phyloP scores from a whole-genome alignment of 1,284 basidiomycete species.

The Apiotrichum mycotoxinovorans region DNA sequence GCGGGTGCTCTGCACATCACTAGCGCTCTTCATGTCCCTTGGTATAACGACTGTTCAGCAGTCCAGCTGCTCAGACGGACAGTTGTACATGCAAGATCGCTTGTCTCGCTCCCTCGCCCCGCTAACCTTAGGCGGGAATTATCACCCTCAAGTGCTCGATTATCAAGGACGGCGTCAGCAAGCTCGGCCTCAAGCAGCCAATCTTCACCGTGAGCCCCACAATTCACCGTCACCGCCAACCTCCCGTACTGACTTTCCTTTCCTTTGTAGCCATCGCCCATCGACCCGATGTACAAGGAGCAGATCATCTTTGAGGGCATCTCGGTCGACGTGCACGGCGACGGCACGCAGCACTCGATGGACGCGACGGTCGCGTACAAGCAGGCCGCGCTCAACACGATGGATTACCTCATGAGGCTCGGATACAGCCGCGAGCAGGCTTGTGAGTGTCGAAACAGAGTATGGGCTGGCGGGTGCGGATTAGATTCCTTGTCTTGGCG shows the following conservation, averaged over 20 bases:
- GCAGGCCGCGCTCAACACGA: conserved; percentile 70
- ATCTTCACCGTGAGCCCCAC: conserved; percentile 3
- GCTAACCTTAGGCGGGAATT: conserved; percentile 2
- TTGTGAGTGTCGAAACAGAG: conserved; percentile 47
- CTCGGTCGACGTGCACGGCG: conserved; percentile 11
- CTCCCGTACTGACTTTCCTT: no score
- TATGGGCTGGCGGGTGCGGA: no score
- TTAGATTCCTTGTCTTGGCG: no score
- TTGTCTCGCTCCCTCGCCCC: no score
- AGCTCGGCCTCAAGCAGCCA: conserved; percentile 14
- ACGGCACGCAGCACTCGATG: conserved; percentile 14
- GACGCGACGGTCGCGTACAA: conserved; percentile 56
- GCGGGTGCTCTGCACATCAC: no score
- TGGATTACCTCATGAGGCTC: conserved; percentile 59
- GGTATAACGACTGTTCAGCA: no score
- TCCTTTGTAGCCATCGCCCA: conserved; percentile 5
- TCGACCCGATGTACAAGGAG: conserved; percentile 19
- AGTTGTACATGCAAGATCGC: no score
- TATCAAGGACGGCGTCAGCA: conserved; percentile 7
- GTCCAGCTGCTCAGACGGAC: no score
- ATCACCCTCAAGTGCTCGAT: conserved; percentile 8
- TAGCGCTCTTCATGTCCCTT: no score
- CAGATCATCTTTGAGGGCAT: conserved; percentile 16
- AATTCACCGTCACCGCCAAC: no score
- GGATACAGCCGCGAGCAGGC: conserved; percentile 59